Conservation (phyloP, 2,329 filamentous ascomycete species). For the Xylariaceae sp. region DNA sequence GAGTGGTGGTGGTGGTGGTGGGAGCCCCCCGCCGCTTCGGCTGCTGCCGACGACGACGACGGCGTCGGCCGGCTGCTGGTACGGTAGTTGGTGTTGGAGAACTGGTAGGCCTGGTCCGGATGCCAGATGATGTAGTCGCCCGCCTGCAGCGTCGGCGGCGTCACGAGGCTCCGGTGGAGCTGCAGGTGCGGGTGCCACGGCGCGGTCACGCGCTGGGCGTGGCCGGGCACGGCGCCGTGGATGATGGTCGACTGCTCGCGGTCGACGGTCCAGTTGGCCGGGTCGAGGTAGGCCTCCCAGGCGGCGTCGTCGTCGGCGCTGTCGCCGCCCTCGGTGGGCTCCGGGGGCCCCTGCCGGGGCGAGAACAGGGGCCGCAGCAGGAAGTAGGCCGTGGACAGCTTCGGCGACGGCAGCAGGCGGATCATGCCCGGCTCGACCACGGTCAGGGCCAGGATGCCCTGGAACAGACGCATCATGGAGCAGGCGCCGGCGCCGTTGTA, state of each 20-base stretch:
- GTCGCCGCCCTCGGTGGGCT: conserved; percentile 16
- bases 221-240: conserved; percentile 50
- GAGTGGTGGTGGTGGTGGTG: no score
- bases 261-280: conserved; percentile 34
- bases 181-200: conserved; percentile 50
- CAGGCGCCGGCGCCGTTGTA: conserved; percentile 52
- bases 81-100: conserved; percentile 31
- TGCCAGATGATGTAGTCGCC: conserved; percentile 55
- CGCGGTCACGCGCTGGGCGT: conserved; percentile 50
- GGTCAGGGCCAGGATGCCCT: conserved; percentile 47
- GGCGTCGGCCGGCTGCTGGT: conserved; percentile 25
- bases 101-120: conserved; percentile 49
- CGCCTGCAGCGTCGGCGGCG: conserved; percentile 45
- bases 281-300: conserved; percentile 44
- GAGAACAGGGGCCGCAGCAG: conserved; percentile 46
- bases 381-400: conserved; percentile 40
- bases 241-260: conserved; percentile 46
- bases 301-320: no score
- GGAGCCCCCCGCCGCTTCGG: neutral
- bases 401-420: conserved; percentile 39
- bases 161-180: conserved; percentile 45
- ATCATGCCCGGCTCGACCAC: conserved; percentile 42
- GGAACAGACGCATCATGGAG: conserved; percentile 53
- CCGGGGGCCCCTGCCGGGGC: conserved; percentile 34
- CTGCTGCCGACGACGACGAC: conserved; percentile 13